phyloP scores from a whole-genome alignment of 176 grass and related monocot species.

The Zizania latifolia region DNA sequence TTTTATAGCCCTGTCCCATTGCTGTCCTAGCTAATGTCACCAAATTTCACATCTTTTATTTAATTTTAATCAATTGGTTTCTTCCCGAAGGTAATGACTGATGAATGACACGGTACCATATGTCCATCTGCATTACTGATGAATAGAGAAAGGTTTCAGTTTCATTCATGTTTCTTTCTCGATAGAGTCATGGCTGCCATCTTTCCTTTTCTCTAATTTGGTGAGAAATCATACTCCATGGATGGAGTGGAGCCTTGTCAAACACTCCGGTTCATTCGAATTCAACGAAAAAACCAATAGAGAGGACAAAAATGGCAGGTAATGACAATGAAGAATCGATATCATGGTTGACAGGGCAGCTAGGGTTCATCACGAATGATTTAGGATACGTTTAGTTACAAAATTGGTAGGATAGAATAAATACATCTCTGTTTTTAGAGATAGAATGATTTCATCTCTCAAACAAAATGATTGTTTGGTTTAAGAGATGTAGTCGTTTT shows the following conservation, averaged over 20 bases:
- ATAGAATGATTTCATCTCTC: no score
- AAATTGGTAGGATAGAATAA: no score
- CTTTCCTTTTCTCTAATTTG: background rate
- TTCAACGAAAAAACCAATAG: background rate
- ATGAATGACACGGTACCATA: background rate
- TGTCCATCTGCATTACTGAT: background rate
- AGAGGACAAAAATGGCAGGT: background rate
- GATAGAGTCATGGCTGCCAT: background rate
- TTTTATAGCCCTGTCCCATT: conserved; percentile 14
- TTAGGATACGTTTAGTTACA: no score
- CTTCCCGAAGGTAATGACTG: background rate
- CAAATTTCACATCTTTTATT: background rate
- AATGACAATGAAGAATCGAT: background rate
- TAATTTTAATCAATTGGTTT: background rate
- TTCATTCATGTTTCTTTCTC: background rate
- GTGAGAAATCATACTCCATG: background rate
- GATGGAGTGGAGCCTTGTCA: background rate
- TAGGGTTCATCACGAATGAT: no score
- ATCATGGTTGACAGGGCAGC: no score
- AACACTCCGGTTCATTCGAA: background rate
- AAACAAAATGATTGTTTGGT: no score
- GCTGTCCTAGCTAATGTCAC: conserved; percentile 6
- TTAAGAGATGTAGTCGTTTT: no score
- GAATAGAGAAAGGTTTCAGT: background rate
- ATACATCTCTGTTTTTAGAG: no score